Base-by-base conservation (phyloP, 257 asterid species). In the Mentha longifolia region DNA sequence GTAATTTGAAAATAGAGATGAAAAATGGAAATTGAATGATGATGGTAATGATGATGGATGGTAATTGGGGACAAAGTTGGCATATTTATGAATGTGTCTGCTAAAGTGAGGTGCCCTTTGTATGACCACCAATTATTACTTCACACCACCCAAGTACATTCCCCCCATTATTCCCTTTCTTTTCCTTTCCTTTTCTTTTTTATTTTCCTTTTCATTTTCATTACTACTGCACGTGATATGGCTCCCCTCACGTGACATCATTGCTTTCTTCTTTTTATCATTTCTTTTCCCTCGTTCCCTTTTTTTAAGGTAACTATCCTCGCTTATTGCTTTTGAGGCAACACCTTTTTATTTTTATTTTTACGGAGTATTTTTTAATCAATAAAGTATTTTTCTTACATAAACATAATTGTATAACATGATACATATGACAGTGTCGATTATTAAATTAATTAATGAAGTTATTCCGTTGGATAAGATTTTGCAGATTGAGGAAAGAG, bases 51-150 rank as follows among this genome's bases (percentile, higher is more conserved):
- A 37, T 61, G 67, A 61, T 39, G 33, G 51, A 12, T 39, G 51
- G 3, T 45, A 45, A 67, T 43, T 65, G 76, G 78, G 80, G 83
- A 79, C 77, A 77, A 61, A 68, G 76, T 70, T 63, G 76, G 72
- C 76, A 77, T 84, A 72, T 81, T 73, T 43, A 83, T 89, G 75
- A 75, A 70, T 68, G 69, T 87, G 91, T 85, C 87, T 74, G 80
- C 64, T 75, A 85, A 89, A 86, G 92, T 78, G 54, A 65, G 90
- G 85, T 76, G 35, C 66, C 70, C 83, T 80, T 70, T 72, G 78
- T 70, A 72, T 77, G 75, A 77, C 80, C 85, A 74, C 82, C 88
- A 82, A 90, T 88, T 79, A 90, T 88, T 85, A 85, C 85, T 58
- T 64, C 88, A 81, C 83, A 84, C 86, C 72, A 72, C 81, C 84